These are phyloP conservation scores for Phialemonium atrogriseum DNA, from an alignment of 2,329 filamentous ascomycete species.

Conservation along the genomic window DNA sequence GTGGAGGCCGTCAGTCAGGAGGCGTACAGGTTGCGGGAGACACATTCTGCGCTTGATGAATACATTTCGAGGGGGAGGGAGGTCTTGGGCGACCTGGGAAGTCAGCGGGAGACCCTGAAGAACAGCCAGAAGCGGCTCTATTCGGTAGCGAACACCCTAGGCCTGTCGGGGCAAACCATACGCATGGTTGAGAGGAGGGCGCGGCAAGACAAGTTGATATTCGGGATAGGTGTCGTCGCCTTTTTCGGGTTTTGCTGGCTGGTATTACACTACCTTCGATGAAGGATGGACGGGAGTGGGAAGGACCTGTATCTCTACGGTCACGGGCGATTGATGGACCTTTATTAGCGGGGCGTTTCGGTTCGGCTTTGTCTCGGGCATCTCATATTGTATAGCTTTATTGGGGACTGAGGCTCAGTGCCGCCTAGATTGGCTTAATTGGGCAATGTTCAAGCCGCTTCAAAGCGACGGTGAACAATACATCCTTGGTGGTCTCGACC, in stretches of 20 bases:
- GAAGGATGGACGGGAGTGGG: conserved; percentile 17
- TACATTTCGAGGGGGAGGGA: conserved; percentile 87
- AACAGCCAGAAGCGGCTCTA: conserved; percentile 87
- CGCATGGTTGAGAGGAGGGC: conserved; percentile 90
- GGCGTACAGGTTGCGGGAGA: conserved; percentile 78
- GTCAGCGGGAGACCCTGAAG: conserved; percentile 92
- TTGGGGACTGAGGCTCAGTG: too few species aligned
- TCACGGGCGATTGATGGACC: too few species aligned
- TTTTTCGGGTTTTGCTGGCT: conserved; percentile 92
- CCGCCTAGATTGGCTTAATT: too few species aligned
- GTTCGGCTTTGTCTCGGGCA: too few species aligned
- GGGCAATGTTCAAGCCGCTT: conserved; percentile 13
- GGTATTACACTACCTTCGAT: conserved; percentile 77
- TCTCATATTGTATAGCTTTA: too few species aligned
- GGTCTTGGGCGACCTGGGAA: conserved; percentile 77
- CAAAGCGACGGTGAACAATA: conserved; percentile 69
- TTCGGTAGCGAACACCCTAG: conserved; percentile 86
- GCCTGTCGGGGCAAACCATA: conserved; percentile 91
- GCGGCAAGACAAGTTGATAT: conserved; percentile 97
- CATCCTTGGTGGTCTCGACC: conserved; percentile 53
- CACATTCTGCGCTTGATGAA: conserved; percentile 82
- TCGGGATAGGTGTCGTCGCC: conserved; percentile 74
- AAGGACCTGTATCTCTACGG: neutral
- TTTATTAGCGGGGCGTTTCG: too few species aligned
- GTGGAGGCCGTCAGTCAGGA: conserved; percentile 63